Percentiles rank a stretch among this genome's conserved stretches.
Conservation (phyloP, 345 rosid species). For the Gossypium ekmanianum region DNA sequence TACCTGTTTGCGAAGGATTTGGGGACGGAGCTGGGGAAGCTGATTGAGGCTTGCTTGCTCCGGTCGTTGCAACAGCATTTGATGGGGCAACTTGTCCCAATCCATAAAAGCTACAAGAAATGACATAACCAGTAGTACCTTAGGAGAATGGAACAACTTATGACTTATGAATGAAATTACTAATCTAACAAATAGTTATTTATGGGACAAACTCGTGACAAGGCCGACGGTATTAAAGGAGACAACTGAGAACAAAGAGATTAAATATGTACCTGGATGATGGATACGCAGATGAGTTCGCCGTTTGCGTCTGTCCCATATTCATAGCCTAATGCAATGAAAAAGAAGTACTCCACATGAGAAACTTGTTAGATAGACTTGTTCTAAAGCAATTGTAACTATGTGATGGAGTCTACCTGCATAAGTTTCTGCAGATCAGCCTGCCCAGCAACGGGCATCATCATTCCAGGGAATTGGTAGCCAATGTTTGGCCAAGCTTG, state of each 20-base stretch:
- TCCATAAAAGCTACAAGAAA: slow-evolving; percentile 44
- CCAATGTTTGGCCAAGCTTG: slow-evolving; percentile 59
- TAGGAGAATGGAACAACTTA: background rate
- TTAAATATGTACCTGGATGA: slow-evolving; percentile 49
- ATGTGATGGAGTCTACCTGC: slow-evolving; percentile 50
- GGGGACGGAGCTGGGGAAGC: slow-evolving; percentile 39
- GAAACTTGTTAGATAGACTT: slow-evolving; percentile 15
- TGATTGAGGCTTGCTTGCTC: slow-evolving; percentile 49
- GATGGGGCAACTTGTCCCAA: slow-evolving; percentile 47
- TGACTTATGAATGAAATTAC: background rate
- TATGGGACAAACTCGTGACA: background rate
- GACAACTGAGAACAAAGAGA: background rate
- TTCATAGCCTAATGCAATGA: slow-evolving; percentile 40
- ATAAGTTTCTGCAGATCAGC: slow-evolving; percentile 62
- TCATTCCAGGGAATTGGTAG: slow-evolving; percentile 68
- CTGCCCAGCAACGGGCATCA: slow-evolving; percentile 53
- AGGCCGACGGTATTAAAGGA: background rate
- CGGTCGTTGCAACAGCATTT: slow-evolving; percentile 42
- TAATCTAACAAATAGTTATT: background rate
- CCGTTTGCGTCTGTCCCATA: slow-evolving; percentile 35
- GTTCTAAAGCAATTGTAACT: slow-evolving; percentile 5
- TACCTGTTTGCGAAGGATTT: slow-evolving; percentile 51
- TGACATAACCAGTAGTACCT: background rate
- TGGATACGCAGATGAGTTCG: slow-evolving; percentile 47
- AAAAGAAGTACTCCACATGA: slow-evolving; percentile 12